phyloP scores from a whole-genome alignment of 2,329 filamentous ascomycete genomes.

The Periconia digitata region DNA sequence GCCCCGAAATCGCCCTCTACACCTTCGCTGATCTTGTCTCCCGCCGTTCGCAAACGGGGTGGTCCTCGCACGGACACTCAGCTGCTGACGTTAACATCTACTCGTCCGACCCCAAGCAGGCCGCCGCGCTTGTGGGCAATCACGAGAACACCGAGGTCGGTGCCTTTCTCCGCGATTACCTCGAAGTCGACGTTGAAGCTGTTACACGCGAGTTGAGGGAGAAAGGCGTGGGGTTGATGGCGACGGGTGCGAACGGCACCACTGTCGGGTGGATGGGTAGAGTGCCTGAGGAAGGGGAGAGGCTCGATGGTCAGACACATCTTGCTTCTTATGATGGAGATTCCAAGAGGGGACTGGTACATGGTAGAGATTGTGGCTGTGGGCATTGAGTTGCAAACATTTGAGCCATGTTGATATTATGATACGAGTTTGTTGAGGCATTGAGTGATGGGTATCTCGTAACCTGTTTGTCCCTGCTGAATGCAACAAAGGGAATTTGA shows the following conservation, averaged over 20 bases:
- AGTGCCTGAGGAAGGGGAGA: conserved; percentile 43
- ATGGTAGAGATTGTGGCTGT: conserved; percentile 33
- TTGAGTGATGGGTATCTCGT: no score
- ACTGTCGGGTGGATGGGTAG: conserved; percentile 47
- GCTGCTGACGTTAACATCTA: conserved; percentile 98
- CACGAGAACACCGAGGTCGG: conserved; percentile 95
- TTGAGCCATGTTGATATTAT: conserved; percentile 1
- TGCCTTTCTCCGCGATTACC: conserved; percentile 74
- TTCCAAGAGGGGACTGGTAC: conserved; percentile 32
- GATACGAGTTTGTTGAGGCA: no score
- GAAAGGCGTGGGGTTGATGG: conserved; percentile 47
- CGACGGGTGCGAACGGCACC: conserved; percentile 26
- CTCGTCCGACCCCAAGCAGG: conserved; percentile 67
- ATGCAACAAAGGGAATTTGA: no score
- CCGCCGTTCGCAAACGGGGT: conserved; percentile 83
- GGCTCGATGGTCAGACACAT: conserved; percentile 52
- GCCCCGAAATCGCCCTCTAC: conserved; percentile 59
- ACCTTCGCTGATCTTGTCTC: conserved; percentile 84
- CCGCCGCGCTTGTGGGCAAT: conserved; percentile 73
- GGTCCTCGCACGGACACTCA: conserved; percentile 87
- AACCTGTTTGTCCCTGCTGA: no score
- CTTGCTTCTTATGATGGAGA: conserved; percentile 41
- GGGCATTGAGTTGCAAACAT: conserved; percentile 20
- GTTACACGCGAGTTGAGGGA: conserved; percentile 75
- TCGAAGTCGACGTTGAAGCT: conserved; percentile 74